These are phyloP conservation scores for Claviceps paspali DNA, from an alignment of 2,329 filamentous ascomycete genomes.

Conservation along the genomic window DNA sequence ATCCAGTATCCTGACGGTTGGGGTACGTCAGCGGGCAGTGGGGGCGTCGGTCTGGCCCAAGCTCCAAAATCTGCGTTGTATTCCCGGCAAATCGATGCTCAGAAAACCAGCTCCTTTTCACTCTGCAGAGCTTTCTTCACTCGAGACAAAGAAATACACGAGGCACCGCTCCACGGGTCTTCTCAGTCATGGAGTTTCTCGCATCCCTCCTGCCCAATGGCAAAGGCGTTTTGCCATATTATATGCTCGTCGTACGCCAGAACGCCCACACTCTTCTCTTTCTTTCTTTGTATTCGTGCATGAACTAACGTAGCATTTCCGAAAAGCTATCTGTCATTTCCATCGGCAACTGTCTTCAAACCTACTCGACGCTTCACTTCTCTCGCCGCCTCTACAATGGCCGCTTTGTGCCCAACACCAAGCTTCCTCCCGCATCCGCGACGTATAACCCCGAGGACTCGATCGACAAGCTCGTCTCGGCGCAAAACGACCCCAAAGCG, in stretches of 20 bases:
- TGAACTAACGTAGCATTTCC: not conserved
- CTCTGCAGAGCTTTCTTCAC: not conserved
- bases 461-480: slow-evolving; percentile 33
- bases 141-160: not conserved
- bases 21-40: too few relatives aligned
- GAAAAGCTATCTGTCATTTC: slow-evolving; percentile 66
- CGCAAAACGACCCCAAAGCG: slow-evolving; percentile 29
- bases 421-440: slow-evolving; percentile 24
- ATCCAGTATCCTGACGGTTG: too few relatives aligned
- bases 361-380: slow-evolving; percentile 65
- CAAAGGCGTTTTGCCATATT: slow-evolving; percentile 42
- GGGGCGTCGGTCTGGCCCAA: not conserved
- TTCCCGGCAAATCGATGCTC: not conserved
- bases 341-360: slow-evolving; percentile 71
- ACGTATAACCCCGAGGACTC: slow-evolving; percentile 36
- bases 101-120: not conserved
- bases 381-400: slow-evolving; percentile 78
- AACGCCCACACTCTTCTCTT: not conserved
- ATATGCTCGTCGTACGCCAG: slow-evolving; percentile 37
- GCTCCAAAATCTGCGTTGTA: not conserved
- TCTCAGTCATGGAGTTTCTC: slow-evolving; percentile 28
- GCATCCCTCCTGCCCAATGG: slow-evolving; percentile 29
- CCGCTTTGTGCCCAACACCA: slow-evolving; percentile 36
- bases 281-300: not conserved
- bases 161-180: not conserved